Conservation (phyloP, 2,329 filamentous ascomycete genomes). For the Pestalotiopsis sp. region DNA sequence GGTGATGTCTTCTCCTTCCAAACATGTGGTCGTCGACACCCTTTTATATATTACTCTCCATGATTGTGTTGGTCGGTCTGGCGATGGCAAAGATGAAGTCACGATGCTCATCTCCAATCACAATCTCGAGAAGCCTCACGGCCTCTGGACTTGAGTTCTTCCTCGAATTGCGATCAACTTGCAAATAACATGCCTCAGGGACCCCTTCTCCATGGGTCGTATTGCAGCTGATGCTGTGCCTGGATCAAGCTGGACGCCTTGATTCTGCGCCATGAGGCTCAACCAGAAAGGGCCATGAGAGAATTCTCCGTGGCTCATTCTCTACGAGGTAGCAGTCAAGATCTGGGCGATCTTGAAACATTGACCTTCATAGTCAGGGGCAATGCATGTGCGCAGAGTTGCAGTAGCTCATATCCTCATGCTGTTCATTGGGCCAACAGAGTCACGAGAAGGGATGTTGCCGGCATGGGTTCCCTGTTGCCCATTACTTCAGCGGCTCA, state of each 20-base stretch:
- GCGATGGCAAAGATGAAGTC: background rate
- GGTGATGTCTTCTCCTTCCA: background rate
- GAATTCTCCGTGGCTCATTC: constrained; percentile 9
- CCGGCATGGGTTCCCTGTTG: background rate
- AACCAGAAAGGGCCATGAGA: background rate
- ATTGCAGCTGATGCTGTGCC: background rate
- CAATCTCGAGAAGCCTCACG: background rate
- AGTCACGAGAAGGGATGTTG: background rate
- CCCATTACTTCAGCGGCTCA: background rate
- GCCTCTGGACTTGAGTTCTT: constrained; percentile 5
- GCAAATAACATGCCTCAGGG: background rate
- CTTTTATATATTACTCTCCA: constrained; percentile 1
- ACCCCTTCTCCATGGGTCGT: background rate
- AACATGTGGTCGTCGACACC: background rate
- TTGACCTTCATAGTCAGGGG: background rate
- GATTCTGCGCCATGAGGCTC: constrained; percentile 6
- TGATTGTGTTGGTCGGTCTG: background rate
- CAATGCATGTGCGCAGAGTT: background rate
- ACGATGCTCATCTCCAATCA: background rate
- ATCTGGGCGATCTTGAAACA: background rate
- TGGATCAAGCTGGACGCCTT: background rate
- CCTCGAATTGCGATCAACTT: constrained; percentile 10
- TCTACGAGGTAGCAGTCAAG: background rate
- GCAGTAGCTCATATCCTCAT: background rate
- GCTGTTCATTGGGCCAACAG: background rate